Base-by-base conservation (phyloP, 169 alveolate genomes). In the Eimeria tenella region DNA sequence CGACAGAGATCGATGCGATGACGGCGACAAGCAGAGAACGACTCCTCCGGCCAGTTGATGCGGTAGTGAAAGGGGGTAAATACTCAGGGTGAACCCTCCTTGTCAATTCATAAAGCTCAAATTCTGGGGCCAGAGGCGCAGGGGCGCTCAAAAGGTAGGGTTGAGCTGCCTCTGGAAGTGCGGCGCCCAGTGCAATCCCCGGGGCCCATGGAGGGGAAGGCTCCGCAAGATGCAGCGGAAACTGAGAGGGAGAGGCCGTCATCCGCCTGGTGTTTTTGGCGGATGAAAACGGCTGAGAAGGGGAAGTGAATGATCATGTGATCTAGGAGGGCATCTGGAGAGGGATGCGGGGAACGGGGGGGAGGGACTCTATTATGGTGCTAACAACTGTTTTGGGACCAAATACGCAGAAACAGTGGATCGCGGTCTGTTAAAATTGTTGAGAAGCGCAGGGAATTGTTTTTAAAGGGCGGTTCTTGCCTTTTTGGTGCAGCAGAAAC, bases 291-390 rank as follows among this genome's bases (percentile, higher is more conserved):
- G 83, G 83, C 83, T 42, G 83, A 73, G 17, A 42, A 25, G 19
- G 83, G 19, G 83, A 42, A 73, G 49, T 73, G 60, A 11, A 58
- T 73, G 17, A 42, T 73, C 83, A 73, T 73, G 83, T 73, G 83
- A 73, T 53, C 23, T 42, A 31, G 19, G 83, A 73, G 83, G 56
- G 60, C 83, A 73, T 73, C 83, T 73, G 83, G 25, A 58, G 17
- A 58, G 17, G 25, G 83, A 25, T 73, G 83, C 83, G 83, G 83
- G 83, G 83, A 73, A 73, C 60, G 83, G 83, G 60, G 83, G 31
- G 49, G 83, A 42, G 83, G 11, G 42, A 65, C 31, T 49, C 83
- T 31, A 53, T 73, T 10, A 58, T 21, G 6, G 58, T 11, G 31
- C 60, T 11, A 31, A 73, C 4, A n/a, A 73, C 58, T 13, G 1